Evolutionary conservation across 2,329 filamentous ascomycete genomes (phyloP).

Genomic region (Penicillium sp.): DNA sequence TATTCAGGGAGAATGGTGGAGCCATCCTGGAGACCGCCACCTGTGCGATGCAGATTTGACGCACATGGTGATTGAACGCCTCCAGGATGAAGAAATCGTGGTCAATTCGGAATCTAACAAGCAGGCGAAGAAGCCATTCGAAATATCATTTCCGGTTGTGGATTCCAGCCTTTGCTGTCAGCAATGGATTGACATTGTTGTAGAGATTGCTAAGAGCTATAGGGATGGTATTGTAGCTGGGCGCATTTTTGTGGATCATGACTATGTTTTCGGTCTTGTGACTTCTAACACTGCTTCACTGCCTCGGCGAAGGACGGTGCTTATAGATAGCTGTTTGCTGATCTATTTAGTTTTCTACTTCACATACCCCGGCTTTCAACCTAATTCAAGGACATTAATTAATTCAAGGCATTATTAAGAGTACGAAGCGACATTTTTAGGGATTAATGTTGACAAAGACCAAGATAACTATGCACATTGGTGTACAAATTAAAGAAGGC

Average conservation of each 20-base stretch:
- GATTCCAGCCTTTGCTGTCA: neutral
- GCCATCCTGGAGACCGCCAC: too few relatives aligned
- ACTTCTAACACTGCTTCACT: neutral
- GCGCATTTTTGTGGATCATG: neutral
- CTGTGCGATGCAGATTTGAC: too few relatives aligned
- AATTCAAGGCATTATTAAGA: neutral
- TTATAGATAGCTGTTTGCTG: neutral
- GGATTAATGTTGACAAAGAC: neutral
- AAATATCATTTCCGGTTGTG: too few relatives aligned
- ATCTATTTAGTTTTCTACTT: neutral
- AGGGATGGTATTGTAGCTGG: neutral
- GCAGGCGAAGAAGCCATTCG: too few relatives aligned
- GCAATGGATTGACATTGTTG: neutral
- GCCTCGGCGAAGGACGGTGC: neutral
- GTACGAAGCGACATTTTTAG: neutral
- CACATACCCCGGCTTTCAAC: neutral
- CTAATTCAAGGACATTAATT: neutral
- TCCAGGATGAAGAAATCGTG: too few relatives aligned
- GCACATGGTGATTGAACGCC: too few relatives aligned
- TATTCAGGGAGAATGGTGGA: too few relatives aligned
- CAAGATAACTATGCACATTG: neutral
- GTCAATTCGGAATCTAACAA: too few relatives aligned
- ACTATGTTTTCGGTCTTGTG: neutral
- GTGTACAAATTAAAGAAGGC: too few relatives aligned
- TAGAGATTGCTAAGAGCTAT: neutral